Percentiles rank a stretch among this genome's conserved stretches.
These are phyloP conservation scores for Fusarium austroafricanum DNA, from an alignment of 2,329 filamentous ascomycete genomes.

Conservation along the genomic window DNA sequence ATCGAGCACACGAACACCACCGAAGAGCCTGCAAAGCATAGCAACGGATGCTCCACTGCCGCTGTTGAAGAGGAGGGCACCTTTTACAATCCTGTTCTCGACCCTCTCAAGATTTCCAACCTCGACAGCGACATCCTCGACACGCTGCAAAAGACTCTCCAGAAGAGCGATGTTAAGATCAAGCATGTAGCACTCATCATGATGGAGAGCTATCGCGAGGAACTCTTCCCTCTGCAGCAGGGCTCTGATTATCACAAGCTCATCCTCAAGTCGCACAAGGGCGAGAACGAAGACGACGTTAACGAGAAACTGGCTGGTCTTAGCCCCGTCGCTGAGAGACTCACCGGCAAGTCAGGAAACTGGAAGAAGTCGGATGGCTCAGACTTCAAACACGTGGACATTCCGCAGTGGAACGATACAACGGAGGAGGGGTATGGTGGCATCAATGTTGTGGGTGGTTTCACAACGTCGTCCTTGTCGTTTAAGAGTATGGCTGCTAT, in stretches of 20 bases:
- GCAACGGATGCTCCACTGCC: neutral
- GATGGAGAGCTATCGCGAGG: constrained; percentile 59
- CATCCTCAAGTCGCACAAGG: constrained; percentile 48
- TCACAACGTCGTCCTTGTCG: constrained; percentile 57
- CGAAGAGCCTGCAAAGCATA: constrained; percentile 5
- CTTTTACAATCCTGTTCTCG: constrained; percentile 53
- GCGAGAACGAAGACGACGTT: constrained; percentile 42
- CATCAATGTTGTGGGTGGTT: constrained; percentile 55
- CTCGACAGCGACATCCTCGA: constrained; percentile 49
- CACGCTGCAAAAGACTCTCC: constrained; percentile 41
- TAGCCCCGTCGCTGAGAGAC: constrained; percentile 36
- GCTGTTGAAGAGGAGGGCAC: constrained; percentile 35
- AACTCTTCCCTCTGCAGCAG: constrained; percentile 59
- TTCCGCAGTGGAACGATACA: constrained; percentile 45
- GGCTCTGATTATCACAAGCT: constrained; percentile 54
- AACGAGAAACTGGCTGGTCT: constrained; percentile 41
- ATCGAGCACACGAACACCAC: constrained; percentile 13
- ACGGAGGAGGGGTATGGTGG: constrained; percentile 50
- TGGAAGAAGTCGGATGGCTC: constrained; percentile 43
- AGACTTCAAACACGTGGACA: constrained; percentile 42
- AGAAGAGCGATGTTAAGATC: constrained; percentile 51
- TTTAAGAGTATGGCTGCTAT: constrained; percentile 58
- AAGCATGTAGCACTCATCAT: constrained; percentile 59
- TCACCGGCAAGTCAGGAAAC: constrained; percentile 38
- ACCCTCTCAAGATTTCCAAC: constrained; percentile 58